Evolutionary conservation across 805 yeast genomes (phyloP).

Genomic region (Candida boleticola): DNA sequence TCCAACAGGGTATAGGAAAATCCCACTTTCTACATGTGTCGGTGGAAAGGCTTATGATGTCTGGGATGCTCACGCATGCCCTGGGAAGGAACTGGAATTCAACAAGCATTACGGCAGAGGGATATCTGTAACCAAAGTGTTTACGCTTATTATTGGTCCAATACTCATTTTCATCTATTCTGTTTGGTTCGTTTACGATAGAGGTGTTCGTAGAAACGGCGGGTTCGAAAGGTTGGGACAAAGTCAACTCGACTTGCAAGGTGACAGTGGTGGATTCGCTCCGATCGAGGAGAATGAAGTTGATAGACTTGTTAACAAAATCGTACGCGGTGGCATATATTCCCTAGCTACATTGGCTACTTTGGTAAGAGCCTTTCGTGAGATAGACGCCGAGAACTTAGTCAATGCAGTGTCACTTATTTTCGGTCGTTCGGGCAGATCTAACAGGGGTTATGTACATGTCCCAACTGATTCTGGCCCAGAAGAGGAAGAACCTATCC

Average conservation of each 20-base stretch:
- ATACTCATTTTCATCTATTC: slow-evolving; percentile 52
- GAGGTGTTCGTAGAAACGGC: slow-evolving; percentile 77
- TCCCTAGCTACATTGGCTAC: slow-evolving; percentile 41
- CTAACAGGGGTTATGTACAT: slow-evolving; percentile 32
- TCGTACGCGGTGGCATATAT: slow-evolving; percentile 56
- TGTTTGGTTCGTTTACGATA: slow-evolving; percentile 69
- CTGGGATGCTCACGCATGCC: slow-evolving; percentile 71
- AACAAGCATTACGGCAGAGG: slow-evolving; percentile 50
- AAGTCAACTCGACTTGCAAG: slow-evolving; percentile 76
- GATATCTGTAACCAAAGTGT: slow-evolving; percentile 52
- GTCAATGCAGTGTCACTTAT: slow-evolving; percentile 27
- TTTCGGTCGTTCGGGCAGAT: slow-evolving; percentile 36
- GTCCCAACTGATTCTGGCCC: slow-evolving; percentile 36
- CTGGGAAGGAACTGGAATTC: slow-evolving; percentile 76
- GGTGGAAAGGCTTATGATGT: slow-evolving; percentile 76
- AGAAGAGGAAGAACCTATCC: slow-evolving; percentile 40
- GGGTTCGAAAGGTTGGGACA: slow-evolving; percentile 80
- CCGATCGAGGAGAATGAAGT: slow-evolving; percentile 61
- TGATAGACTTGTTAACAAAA: slow-evolving; percentile 56
- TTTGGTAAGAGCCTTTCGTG: slow-evolving; percentile 28
- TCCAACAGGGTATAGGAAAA: slow-evolving; percentile 89
- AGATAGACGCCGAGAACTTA: slow-evolving; percentile 31
- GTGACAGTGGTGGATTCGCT: slow-evolving; percentile 56
- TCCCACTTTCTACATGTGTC: slow-evolving; percentile 81
- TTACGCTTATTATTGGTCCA: slow-evolving; percentile 58